These are phyloP conservation scores for Neophaeococcomyces mojaviensis DNA, from an alignment of 2,329 filamentous ascomycete genomes.

Conservation along the genomic window DNA sequence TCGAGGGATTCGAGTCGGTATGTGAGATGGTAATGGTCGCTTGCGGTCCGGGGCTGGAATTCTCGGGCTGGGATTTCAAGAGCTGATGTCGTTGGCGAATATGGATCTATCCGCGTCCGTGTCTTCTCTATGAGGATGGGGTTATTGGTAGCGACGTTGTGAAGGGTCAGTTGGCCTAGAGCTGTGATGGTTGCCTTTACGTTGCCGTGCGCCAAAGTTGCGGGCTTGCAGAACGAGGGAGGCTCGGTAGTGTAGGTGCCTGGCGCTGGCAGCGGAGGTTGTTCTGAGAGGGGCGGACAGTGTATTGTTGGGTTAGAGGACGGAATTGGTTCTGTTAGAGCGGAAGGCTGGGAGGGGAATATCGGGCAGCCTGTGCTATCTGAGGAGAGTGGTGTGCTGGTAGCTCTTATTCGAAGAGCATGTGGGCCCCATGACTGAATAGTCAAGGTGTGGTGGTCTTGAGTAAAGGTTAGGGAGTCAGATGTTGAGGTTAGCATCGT, in stretches of 20 bases:
- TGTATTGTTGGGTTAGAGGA: constrained; percentile 9
- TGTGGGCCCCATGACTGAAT: constrained; percentile 34
- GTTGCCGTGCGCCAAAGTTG: constrained; percentile 35
- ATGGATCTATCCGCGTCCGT: constrained; percentile 43
- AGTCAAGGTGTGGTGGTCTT: constrained; percentile 33
- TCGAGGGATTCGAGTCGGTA: constrained; percentile 51
- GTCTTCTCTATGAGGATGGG: constrained; percentile 48
- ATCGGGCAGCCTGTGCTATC: no score
- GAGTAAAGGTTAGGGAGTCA: constrained; percentile 30
- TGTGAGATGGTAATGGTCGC: constrained; percentile 50
- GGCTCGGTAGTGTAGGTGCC: neutral
- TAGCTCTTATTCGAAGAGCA: constrained; percentile 32
- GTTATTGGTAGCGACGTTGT: constrained; percentile 34
- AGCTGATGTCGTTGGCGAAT: constrained; percentile 53
- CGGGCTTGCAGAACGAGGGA: constrained; percentile 8
- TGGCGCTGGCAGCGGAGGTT: neutral
- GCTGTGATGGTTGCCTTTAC: constrained; percentile 42
- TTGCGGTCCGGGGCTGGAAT: constrained; percentile 46
- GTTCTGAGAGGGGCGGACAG: neutral
- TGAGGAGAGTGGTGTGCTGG: constrained; percentile 29
- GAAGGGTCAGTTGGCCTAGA: constrained; percentile 45
- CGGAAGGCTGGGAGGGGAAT: constrained; percentile 33
- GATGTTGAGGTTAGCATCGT: constrained; percentile 25
- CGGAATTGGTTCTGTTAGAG: constrained; percentile 20
- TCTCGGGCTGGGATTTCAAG: constrained; percentile 52